Base-by-base conservation (phyloP, 495 filamentous ascomycete species). In the Ascobolus immersus region DNA sequence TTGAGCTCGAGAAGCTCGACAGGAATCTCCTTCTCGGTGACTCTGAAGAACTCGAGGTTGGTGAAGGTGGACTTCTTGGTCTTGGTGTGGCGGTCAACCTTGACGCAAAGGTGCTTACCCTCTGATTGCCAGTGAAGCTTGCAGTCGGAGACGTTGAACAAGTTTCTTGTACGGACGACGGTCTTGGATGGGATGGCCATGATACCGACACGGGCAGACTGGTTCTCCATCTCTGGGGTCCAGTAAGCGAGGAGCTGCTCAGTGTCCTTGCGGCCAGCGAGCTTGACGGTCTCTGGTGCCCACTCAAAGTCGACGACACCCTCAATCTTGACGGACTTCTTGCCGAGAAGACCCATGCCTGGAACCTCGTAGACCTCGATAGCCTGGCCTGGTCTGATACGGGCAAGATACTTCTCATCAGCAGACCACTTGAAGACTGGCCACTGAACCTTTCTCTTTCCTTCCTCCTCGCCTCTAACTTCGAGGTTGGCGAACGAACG, bases 361-460 rank as follows among this genome's bases (percentile, higher is more conserved):
- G 86, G 86, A 5, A 84, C 58, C 52, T 94, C 86, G 55, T 92
- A 96, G 44, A 94, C 71, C 24, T 81, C 89, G 48, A 96, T 79
- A 18, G 77, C 76, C 40, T 80, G 67, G 38, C 72, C 75, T 36
- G 78, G 84, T 34, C 71, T 77, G 58, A 94, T 71, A 28, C 86
- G 67, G 3, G 86, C 86, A 28, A 93, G 81, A 52, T 93, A 96
- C 52, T 82, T 82, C 59, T 91, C 79, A 48, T 96, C 86, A 4
- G 86, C 59, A 28, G 84, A 92, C 86, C 86, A 96, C 56, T 96
- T 96, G 66, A 96, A 96, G 9, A 84, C 80, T 17, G 86, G 86
- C 86, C 86, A 96, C 43, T 82, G 77, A 34, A 89, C 70, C 63
- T 93, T 93, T 56, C 77, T 75, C 58, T 79, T 77, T 29, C 64